Evolutionary conservation across 1,284 basidiomycete genomes (phyloP).

Genomic region (Irpex sp.): DNA sequence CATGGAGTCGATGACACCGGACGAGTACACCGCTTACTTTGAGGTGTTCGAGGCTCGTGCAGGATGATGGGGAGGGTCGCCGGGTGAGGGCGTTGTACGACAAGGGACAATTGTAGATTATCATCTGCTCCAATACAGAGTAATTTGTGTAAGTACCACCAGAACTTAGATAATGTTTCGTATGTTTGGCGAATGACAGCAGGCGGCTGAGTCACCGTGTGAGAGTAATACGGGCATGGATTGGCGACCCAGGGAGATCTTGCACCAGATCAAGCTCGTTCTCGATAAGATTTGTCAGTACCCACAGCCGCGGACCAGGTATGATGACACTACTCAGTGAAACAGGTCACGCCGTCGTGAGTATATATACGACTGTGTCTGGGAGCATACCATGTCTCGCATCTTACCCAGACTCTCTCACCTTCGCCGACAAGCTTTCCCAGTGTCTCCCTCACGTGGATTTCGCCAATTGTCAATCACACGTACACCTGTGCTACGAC

Average conservation of each 20-base stretch:
- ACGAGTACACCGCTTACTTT: constrained; percentile 79
- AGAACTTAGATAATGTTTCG: background rate
- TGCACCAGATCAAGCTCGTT: background rate
- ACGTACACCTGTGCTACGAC: no score
- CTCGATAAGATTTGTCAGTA: background rate
- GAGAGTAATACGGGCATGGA: background rate
- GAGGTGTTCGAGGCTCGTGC: constrained; percentile 37
- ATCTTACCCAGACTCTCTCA: background rate
- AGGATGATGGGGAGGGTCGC: background rate
- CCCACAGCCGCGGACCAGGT: no score
- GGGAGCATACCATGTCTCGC: background rate
- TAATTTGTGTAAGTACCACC: background rate
- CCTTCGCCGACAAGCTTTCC: background rate
- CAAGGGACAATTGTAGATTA: background rate
- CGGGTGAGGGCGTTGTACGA: background rate
- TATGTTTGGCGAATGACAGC: background rate
- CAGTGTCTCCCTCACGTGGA: background rate
- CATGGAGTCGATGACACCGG: constrained; percentile 80
- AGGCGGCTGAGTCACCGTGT: background rate
- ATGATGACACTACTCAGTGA: background rate
- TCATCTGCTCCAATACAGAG: background rate
- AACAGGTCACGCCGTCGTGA: background rate
- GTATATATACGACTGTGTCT: background rate
- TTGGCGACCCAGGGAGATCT: background rate
- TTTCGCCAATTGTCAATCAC: no score